Evolutionary conservation across 192 early-diverging fungal genomes (phyloP).

Genomic region (Backusella circina): DNA sequence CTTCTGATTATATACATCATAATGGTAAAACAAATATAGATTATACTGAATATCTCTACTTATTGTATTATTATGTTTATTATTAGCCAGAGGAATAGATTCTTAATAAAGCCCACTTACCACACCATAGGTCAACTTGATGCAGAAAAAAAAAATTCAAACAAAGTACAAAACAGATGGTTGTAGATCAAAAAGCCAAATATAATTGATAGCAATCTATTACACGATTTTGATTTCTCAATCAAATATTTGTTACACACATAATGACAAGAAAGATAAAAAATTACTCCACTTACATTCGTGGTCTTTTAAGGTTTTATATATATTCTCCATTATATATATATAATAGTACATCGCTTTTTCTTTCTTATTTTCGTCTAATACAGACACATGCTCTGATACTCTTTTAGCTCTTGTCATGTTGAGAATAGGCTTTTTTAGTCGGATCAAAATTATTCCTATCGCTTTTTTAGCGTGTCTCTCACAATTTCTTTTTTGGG

Average conservation of each 20-base stretch:
- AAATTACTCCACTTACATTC: neutral
- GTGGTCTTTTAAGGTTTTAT: neutral
- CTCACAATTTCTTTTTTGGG: neutral
- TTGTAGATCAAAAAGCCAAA: neutral
- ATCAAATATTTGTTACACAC: neutral
- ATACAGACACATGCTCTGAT: neutral
- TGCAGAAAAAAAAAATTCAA: neutral
- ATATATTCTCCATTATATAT: neutral
- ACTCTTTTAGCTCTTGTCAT: neutral
- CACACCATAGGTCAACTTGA: neutral
- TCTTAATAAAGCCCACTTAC: neutral
- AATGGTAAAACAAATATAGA: neutral
- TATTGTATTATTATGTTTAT: neutral
- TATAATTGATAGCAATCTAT: neutral
- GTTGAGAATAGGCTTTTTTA: neutral
- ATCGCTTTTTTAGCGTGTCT: neutral
- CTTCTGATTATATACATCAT: neutral
- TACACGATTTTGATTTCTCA: conserved; percentile 5
- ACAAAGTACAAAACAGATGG: neutral
- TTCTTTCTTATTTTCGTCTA: neutral
- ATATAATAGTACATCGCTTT: neutral
- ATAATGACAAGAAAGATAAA: neutral
- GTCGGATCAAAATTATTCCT: neutral
- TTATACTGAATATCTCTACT: neutral
- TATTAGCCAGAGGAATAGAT: neutral